Evolutionary conservation across 2,329 filamentous ascomycete genomes (phyloP).

Genomic region (Neobulgaria alba): DNA sequence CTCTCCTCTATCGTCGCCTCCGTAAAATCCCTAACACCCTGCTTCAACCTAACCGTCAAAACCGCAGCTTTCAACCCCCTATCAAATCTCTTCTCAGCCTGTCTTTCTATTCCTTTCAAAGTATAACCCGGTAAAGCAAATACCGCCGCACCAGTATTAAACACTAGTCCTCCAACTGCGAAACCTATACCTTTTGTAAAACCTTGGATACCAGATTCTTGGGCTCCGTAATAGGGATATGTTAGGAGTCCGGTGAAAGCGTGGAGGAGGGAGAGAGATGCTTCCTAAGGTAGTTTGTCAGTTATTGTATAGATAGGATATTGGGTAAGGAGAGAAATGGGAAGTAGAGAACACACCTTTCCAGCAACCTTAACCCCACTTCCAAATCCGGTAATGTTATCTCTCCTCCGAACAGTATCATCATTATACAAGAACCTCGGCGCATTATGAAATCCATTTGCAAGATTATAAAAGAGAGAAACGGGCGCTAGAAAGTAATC

Average conservation of each 20-base stretch:
- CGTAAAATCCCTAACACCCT: constrained; percentile 21
- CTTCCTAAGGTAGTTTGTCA: too few species aligned
- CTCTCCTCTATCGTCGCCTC: constrained; percentile 32
- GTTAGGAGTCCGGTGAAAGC: constrained; percentile 53
- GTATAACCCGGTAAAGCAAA: constrained; percentile 20
- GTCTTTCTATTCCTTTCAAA: constrained; percentile 21
- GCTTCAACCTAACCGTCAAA: constrained; percentile 16
- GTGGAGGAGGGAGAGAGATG: constrained; percentile 54
- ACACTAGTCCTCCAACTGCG: constrained; percentile 44
- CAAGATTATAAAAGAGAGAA: constrained; percentile 49
- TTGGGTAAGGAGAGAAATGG: too few species aligned
- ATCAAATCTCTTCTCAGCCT: constrained; percentile 17
- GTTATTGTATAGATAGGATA: too few species aligned
- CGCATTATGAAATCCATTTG: constrained; percentile 63
- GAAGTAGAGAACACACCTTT: too few species aligned
- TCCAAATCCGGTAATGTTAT: constrained; percentile 54
- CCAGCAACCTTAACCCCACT: constrained; percentile 54
- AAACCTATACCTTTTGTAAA: constrained; percentile 46
- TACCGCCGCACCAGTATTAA: constrained; percentile 46
- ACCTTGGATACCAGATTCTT: constrained; percentile 44
- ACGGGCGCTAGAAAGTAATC: constrained; percentile 10
- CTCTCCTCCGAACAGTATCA: constrained; percentile 47
- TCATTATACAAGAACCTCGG: constrained; percentile 55
- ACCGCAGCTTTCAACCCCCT: constrained; percentile 16
- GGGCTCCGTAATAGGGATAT: constrained; percentile 48